Base-by-base conservation (phyloP, 2,329 filamentous ascomycete genomes). In the Westerdykella aurantiaca region DNA sequence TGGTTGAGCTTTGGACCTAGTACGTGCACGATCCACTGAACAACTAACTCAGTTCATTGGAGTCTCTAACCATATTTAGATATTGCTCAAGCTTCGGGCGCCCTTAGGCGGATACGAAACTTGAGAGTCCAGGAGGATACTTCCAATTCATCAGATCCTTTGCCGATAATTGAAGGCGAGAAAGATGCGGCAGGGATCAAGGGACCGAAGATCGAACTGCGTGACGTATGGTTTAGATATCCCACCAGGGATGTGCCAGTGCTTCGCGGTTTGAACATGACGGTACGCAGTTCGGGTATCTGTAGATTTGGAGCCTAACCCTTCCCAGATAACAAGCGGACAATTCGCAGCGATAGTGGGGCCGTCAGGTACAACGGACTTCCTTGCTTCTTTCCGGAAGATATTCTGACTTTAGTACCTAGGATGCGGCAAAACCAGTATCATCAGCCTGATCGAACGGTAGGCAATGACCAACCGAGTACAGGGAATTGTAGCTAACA, bases 241-340 rank as follows among this genome's bases (percentile, higher is more conserved):
- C 91, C 91, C 2, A 94, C 88, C 2, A 81, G 91, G 0, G 88
- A 95, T 58, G 88, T 95, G 4, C 79, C 82, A 2, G 86, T 96
- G 41, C 90, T 97, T 4, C 59, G 54, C 39, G 65, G 69, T 42
- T 70, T 79, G 23, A 47, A 38, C 21, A 40, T 44, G 42, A 44
- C 42, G 11, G 41, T 39, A 22, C 33, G 41, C 38, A 17, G 33
- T 11, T 2, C 14, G 6, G 13, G 31, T 31, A 25, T 4, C 29
- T 31, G 21, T 17, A 4, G 23, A 7, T 10, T 40, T 14, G 11
- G 31, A 7, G 22, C 2, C 25, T 43, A 21, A 43, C 34, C 14
- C 2, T 6, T 14, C 39, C 9, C 25, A 38, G 33, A 49, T 52
- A 9, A 39, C 42, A 13, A 39, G 44, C 34, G 49, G 49, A 2